Evolutionary conservation across 352 stramenopile genomes (phyloP), one percentile per base, ranked within the genome.

Genomic region (Pythium vanterpoolii): DNA sequence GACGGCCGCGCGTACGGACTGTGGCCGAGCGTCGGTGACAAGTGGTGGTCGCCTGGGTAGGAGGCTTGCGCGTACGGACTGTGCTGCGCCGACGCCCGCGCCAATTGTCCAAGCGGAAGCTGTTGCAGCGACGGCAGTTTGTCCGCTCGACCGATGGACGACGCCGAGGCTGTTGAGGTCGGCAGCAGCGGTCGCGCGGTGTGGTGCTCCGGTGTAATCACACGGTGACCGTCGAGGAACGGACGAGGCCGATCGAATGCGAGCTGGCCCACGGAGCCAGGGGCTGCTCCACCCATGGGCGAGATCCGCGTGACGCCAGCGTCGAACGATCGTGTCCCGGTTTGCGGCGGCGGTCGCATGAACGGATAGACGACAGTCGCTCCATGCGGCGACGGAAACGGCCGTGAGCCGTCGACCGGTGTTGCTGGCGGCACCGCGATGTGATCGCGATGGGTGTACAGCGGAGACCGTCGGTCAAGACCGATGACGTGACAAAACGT

Each of bases 291-390:
- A 5, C 60, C 60, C 46, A 68, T 47, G 24, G 60, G 60, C 8
- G 60, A 68, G 52, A 68, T 68, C 10, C 60, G 33, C 6, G 60
- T 59, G 4, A 68, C 40, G 4, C 46, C 60, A 4, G 53, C 40
- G 51, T 56, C 45, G 38, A 66, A 61, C 26, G 58, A 65, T 1
- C 34, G 58, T 23, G 48, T 53, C 11, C 58, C 19, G 2, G 40
- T 23, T 26, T 19, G 50, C 19, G 28, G 58, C 11, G 23, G 47
- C 14, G 34, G 57, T 1, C n/a, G 33, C 7, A 63, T 26, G 19
- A 63, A 63, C 28, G 56, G 46, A 18, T 56, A 63, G 40, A 24
- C 48, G 33, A 30, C 28, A 18, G 30, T 36, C n/a, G 39, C 23
- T 21, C 53, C 42, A 23, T 51, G 44, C 10, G 52, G 52, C 18